Evolutionary conservation across 805 yeast species (phyloP), one percentile per base, ranked within the genome.

Genomic region (Blastobotrys attinorum): DNA sequence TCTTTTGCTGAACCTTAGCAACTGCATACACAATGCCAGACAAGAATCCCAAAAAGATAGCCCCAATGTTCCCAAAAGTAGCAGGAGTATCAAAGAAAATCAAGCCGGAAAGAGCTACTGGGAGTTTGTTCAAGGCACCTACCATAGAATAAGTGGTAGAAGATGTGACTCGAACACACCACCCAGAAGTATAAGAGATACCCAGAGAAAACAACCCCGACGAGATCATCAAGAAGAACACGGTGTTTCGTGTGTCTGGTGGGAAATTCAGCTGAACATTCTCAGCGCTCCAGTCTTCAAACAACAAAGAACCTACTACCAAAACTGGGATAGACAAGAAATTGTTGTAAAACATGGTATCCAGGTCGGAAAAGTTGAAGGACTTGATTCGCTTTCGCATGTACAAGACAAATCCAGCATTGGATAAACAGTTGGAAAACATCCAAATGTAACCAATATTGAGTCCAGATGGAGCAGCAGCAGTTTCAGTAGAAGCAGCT

Each of bases 121-220:
- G 98, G 58, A 92, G 79, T 71, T 92, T 92, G 79, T 92, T 92
- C 66, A 92, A 77, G 44, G 98, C 98, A 66, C 98, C 98, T 47
- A 92, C 97, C 98, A 92, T 92, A 43, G 96, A 87, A 72, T 92
- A 92, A 44, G 98, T 92, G 44, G 98, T 92, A 22, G 97, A 89
- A 18, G 97, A 87, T 36, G 98, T 92, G 52, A 92, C 97, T 72
- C 98, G 86, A 53, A 92, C 95, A 77, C 98, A 92, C 98, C 98
- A 92, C 49, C 97, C 98, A 10, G 97, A 88, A 68, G 96, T 87
- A 77, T 92, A 92, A 37, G 97, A 90, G 64, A 92, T 92, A 71
- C 95, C 97, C 43, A 92, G 95, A 25, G 97, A 83, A 37, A 95
- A 82, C 55, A 85, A 77, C 66, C 98, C 98, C 31, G 96, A 86